These are phyloP conservation scores for Irineochytrium annulatum DNA, from an alignment of 192 early-diverging fungal species.

Conservation along the genomic window DNA sequence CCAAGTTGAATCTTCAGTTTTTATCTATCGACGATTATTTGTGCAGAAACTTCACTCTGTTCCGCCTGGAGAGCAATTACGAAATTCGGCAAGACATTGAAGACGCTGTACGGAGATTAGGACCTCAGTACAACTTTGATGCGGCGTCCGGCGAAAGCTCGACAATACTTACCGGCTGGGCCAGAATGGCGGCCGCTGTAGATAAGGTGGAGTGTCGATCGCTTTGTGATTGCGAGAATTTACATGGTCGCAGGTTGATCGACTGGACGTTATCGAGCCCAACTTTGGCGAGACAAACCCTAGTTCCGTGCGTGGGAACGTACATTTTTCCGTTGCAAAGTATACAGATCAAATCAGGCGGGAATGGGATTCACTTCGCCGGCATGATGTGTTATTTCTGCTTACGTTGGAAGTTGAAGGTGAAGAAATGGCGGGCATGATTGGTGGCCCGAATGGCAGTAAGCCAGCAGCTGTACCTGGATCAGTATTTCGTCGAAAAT, in stretches of 20 bases:
- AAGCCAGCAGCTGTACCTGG: not conserved
- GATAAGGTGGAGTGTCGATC: conserved; percentile 36
- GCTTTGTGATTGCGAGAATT: not conserved
- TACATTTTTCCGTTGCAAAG: conserved; percentile 61
- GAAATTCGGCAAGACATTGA: conserved; percentile 85
- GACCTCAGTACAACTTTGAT: conserved; percentile 57
- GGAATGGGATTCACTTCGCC: conserved; percentile 86
- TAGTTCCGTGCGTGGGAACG: conserved; percentile 74
- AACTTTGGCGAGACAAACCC: conserved; percentile 68
- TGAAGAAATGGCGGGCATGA: conserved; percentile 1
- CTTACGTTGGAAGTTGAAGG: conserved; percentile 59
- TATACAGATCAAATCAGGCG: conserved; percentile 67
- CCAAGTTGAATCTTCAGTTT: conserved; percentile 92
- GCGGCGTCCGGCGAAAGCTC: conserved; percentile 36
- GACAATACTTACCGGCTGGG: conserved; percentile 89
- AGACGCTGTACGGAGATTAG: conserved; percentile 78
- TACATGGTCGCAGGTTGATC: conserved; percentile 33
- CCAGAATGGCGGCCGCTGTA: conserved; percentile 82
- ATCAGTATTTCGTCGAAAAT: conserved; percentile 53
- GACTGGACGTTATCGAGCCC: conserved; percentile 71
- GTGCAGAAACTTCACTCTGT: conserved; percentile 76
- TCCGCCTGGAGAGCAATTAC: conserved; percentile 75
- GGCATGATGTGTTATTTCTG: conserved; percentile 89
- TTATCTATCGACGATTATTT: conserved; percentile 90
- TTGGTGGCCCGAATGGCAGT: conserved; percentile 26